Conservation (phyloP, 176 grass and related monocot genomes). For the Rhynchospora breviuscula region DNA sequence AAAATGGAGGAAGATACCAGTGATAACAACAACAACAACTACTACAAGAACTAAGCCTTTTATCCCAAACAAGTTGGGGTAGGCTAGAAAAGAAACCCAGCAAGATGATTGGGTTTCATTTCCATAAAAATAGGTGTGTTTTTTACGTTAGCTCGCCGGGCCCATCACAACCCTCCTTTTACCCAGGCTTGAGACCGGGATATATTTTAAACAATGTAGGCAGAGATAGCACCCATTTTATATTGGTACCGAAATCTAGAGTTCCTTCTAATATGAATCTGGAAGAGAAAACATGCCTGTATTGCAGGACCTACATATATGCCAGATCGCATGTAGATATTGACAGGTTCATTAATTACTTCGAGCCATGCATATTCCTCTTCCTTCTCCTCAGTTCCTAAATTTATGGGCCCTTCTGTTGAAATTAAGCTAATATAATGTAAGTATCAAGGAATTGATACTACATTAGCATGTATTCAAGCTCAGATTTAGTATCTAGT, state of each 20-base stretch:
- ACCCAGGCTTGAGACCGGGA: too few species aligned
- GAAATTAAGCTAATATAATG: not conserved
- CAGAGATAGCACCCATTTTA: not conserved
- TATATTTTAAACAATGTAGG: too few species aligned
- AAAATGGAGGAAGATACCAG: too few species aligned
- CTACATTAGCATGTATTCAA: not conserved
- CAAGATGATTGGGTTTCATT: too few species aligned
- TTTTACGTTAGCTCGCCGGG: too few species aligned
- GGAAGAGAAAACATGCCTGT: constrained; percentile 25
- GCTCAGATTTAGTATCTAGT: not conserved
- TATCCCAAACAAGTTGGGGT: too few species aligned
- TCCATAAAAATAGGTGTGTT: too few species aligned
- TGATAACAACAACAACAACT: not conserved
- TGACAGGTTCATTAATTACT: constrained; percentile 25
- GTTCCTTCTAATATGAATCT: not conserved
- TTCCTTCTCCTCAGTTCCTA: constrained; percentile 21
- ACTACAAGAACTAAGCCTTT: too few species aligned
- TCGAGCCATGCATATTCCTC: constrained; percentile 45
- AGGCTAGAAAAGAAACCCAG: too few species aligned
- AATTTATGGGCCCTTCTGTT: constrained; percentile 12
- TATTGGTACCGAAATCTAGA: not conserved
- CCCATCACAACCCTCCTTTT: too few species aligned
- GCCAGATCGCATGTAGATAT: constrained; percentile 41
- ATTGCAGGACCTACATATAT: constrained; percentile 31
- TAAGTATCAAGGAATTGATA: not conserved